Evolutionary conservation across 257 asterid genomes (phyloP).

Genomic region (Mitragyna speciosa): DNA sequence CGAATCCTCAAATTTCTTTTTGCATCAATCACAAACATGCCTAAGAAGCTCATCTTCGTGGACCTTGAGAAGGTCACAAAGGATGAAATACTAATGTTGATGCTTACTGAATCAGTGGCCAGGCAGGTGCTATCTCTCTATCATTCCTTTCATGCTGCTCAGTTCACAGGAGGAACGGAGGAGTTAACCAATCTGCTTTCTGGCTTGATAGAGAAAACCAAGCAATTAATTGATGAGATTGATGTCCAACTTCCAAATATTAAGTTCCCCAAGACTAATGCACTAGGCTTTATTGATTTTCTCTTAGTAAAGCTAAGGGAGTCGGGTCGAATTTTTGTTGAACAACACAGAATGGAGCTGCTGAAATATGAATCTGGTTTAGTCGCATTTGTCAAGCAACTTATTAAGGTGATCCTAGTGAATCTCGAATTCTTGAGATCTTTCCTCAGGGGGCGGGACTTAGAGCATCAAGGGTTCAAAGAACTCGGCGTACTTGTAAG

Average conservation of each 20-base stretch:
- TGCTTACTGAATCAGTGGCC: not conserved
- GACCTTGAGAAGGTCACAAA: not conserved
- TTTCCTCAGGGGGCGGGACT: not conserved
- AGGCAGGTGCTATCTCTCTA: not conserved
- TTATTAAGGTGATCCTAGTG: not conserved
- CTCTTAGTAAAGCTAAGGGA: not conserved
- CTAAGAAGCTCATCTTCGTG: not conserved
- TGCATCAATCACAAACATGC: not conserved
- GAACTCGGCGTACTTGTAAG: not conserved
- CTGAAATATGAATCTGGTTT: not conserved
- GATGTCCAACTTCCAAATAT: not conserved
- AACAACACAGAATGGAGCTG: not conserved
- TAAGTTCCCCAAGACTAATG: constrained; percentile 4
- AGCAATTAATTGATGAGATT: not conserved
- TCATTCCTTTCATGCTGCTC: not conserved
- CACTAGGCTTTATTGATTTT: not conserved
- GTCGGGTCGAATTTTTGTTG: not conserved
- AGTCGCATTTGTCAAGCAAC: not conserved
- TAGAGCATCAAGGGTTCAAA: not conserved
- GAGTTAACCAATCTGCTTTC: not conserved
- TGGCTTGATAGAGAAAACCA: not conserved
- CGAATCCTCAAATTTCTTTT: not conserved
- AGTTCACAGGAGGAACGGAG: not conserved
- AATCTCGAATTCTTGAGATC: not conserved
- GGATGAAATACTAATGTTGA: not conserved